Conservation (phyloP, 352 stramenopile genomes). For the Phytophthora pseudosyringae region DNA sequence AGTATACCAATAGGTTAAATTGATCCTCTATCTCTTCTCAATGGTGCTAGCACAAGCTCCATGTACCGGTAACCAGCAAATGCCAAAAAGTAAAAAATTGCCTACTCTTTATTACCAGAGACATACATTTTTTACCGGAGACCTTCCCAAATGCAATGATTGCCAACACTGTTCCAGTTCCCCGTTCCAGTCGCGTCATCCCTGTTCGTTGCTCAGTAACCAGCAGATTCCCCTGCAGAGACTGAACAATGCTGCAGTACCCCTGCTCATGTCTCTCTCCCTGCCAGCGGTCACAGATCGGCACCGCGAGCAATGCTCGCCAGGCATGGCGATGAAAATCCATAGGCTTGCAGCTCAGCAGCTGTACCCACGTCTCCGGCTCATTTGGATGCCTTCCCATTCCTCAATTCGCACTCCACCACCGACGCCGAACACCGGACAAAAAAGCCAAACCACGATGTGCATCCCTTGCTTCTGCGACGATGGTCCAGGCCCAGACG, state of each 20-base stretch:
- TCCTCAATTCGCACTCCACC: slow-evolving; percentile 18
- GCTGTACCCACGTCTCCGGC: slow-evolving; percentile 15
- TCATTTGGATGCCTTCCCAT: slow-evolving; percentile 16
- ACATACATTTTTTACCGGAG: neutral
- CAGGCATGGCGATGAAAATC: no score
- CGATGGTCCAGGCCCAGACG: slow-evolving; percentile 22
- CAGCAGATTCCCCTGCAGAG: neutral
- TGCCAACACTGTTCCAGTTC: neutral
- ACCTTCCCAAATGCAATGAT: neutral
- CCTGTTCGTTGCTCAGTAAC: neutral
- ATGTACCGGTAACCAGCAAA: no score
- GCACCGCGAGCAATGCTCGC: no score
- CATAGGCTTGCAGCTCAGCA: neutral
- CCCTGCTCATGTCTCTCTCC: slow-evolving; percentile 17
- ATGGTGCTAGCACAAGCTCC: no score
- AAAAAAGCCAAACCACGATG: slow-evolving; percentile 14
- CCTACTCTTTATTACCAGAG: no score
- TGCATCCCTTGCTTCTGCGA: slow-evolving; percentile 35
- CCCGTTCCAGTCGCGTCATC: neutral
- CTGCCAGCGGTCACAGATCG: slow-evolving; percentile 19
- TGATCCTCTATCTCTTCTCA: no score
- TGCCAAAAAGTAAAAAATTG: no score
- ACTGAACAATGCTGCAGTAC: neutral
- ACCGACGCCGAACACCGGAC: slow-evolving; percentile 9
- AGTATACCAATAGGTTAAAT: no score